phyloP scores from a whole-genome alignment of 768 basidiomycete species.

The Phylloporus arenicola region DNA sequence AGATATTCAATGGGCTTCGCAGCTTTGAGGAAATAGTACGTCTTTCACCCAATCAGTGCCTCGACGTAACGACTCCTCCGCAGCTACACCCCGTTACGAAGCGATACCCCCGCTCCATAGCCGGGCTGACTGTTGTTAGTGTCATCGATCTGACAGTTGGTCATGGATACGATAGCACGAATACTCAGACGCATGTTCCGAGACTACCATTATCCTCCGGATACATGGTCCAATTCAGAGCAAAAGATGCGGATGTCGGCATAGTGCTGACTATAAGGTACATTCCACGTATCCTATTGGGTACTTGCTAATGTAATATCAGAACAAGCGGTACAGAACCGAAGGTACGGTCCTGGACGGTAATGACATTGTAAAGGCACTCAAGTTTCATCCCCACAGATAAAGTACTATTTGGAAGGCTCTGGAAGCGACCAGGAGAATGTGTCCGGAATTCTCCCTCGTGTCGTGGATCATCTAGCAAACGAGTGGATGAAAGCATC shows the following conservation, averaged over 20 bases:
- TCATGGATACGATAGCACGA: slow-evolving; percentile 66
- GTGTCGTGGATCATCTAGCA: slow-evolving; percentile 56
- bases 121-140: slow-evolving; percentile 51
- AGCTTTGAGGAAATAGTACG: slow-evolving; percentile 42
- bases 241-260: slow-evolving; percentile 37
- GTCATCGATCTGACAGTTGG: slow-evolving; percentile 66
- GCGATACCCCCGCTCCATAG: slow-evolving; percentile 60
- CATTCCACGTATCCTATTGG: slow-evolving; percentile 10
- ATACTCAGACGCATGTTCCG: slow-evolving; percentile 61
- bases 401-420: slow-evolving; percentile 89
- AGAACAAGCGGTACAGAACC: slow-evolving; percentile 91
- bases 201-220: slow-evolving; percentile 67
- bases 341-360: slow-evolving; percentile 45
- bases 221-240: slow-evolving; percentile 82
- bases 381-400: slow-evolving; percentile 35
- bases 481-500: slow-evolving; percentile 64
- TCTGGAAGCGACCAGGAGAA: slow-evolving; percentile 46
- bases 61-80: not conserved
- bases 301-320: not conserved
- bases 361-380: not conserved
- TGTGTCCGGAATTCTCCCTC: slow-evolving; percentile 46
- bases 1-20: slow-evolving; percentile 65
- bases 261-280: slow-evolving; percentile 71
- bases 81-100: slow-evolving; percentile 17
- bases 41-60: not conserved